Percentiles rank a stretch among this genome's conserved stretches.
phyloP scores from a whole-genome alignment of 139 green algal genomes.

The Closterium sp. region DNA sequence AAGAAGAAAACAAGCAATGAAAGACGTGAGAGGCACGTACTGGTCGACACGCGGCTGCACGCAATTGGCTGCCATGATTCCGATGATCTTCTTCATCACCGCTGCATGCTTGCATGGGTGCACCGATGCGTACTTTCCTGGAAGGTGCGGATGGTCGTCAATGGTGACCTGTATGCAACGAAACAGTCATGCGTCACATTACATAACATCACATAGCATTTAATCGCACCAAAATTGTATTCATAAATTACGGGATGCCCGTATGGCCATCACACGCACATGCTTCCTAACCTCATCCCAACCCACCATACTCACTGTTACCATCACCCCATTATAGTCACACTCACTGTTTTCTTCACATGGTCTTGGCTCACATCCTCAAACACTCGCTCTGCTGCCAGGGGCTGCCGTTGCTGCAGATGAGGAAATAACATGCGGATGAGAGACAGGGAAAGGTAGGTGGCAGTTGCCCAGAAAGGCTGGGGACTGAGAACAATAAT shows the following conservation, averaged over 20 bases:
- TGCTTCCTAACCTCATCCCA: too few species aligned
- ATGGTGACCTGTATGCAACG: conserved; percentile 54
- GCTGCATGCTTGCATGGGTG: conserved; percentile 61
- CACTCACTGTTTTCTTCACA: conserved; percentile 57
- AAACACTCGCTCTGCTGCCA: conserved; percentile 46
- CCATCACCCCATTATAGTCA: not conserved
- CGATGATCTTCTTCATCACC: conserved; percentile 63
- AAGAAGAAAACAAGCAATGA: conserved; percentile 11
- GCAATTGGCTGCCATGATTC: conserved; percentile 24
- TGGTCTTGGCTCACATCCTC: conserved; percentile 62
- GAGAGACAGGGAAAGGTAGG: too few species aligned
- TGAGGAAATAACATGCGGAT: not conserved
- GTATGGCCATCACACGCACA: too few species aligned
- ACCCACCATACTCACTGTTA: not conserved
- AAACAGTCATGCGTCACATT: not conserved
- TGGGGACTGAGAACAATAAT: too few species aligned
- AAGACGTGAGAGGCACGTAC: conserved; percentile 26
- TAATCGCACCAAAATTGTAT: too few species aligned
- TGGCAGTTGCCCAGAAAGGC: too few species aligned
- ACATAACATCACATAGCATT: not conserved
- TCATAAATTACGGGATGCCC: too few species aligned
- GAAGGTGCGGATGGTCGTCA: conserved; percentile 59
- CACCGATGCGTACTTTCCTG: conserved; percentile 54
- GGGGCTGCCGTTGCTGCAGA: conserved; percentile 27
- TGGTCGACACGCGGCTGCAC: conserved; percentile 52